These are phyloP conservation scores for Termitomyces sp. DNA, from an alignment of 768 basidiomycete genomes.

Conservation along the genomic window DNA sequence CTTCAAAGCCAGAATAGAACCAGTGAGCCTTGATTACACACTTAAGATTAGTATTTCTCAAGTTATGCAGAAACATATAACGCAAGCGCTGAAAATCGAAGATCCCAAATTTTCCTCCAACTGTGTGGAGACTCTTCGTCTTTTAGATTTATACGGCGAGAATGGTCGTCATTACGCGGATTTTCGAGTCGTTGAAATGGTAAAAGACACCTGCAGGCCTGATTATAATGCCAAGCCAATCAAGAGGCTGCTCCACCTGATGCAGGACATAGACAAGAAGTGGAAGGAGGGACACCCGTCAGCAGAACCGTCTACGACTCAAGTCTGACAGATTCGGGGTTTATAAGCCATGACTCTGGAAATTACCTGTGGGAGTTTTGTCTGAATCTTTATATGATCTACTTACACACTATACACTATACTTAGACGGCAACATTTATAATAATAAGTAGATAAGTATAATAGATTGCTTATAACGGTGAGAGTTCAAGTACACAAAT, in stretches of 20 bases:
- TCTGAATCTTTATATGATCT: not conserved
- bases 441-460: not conserved
- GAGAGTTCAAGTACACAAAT: too few species aligned
- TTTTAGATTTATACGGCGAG: constrained; percentile 54
- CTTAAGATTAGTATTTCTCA: not conserved
- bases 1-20: constrained; percentile 32
- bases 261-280: constrained; percentile 42
- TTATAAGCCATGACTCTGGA: not conserved
- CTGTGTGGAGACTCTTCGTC: constrained; percentile 44
- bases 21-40: constrained; percentile 25
- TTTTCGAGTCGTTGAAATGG: constrained; percentile 41
- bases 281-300: constrained; percentile 31
- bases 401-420: too few species aligned
- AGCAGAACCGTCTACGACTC: not conserved
- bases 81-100: constrained; percentile 43
- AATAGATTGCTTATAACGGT: not conserved
- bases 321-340: not conserved
- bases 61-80: constrained; percentile 42
- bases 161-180: constrained; percentile 46
- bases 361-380: not conserved
- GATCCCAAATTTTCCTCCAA: constrained; percentile 35
- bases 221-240: constrained; percentile 40
- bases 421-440: too few species aligned
- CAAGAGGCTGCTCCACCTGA: constrained; percentile 40
- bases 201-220: constrained; percentile 39